Conservation (phyloP, 495 filamentous ascomycete species). For the Lasiosphaeriaceae sp. region DNA sequence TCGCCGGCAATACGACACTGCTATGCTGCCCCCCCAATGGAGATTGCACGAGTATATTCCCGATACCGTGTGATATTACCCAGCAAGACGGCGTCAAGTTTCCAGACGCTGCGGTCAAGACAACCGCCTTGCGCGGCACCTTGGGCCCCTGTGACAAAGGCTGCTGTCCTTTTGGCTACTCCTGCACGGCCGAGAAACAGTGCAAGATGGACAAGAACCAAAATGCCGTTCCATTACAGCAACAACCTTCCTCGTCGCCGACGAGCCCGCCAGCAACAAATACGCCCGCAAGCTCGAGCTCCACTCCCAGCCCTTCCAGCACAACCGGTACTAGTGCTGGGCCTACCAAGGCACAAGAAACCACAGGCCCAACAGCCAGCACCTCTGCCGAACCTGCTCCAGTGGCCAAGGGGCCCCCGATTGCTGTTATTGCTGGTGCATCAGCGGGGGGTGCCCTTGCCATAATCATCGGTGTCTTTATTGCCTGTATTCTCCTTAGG, state of each 20-base stretch:
- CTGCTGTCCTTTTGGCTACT: constrained; percentile 81
- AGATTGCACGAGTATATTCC: constrained; percentile 60
- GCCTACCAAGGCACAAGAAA: neutral
- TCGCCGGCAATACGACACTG: constrained; percentile 64
- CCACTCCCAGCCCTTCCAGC: neutral
- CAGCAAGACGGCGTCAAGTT: constrained; percentile 59
- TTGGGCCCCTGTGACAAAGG: constrained; percentile 51
- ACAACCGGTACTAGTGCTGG: neutral
- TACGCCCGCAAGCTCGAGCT: neutral
- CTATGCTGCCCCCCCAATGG: constrained; percentile 71
- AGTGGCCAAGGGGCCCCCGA: constrained; percentile 8
- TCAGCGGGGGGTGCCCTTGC: constrained; percentile 19
- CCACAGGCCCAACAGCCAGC: neutral
- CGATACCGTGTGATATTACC: constrained; percentile 67
- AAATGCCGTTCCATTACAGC: constrained; percentile 19
- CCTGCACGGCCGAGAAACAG: constrained; percentile 49
- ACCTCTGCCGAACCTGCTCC: neutral
- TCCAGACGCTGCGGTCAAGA: constrained; percentile 64
- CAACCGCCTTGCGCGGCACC: constrained; percentile 54
- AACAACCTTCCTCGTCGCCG: constrained; percentile 7
- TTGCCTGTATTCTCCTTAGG: constrained; percentile 25
- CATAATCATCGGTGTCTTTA: constrained; percentile 27
- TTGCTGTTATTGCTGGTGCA: constrained; percentile 21
- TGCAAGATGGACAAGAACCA: constrained; percentile 40
- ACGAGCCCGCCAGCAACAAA: neutral